Conservation (phyloP, 2,329 filamentous ascomycete species). For the Diaporthe ampelina region DNA sequence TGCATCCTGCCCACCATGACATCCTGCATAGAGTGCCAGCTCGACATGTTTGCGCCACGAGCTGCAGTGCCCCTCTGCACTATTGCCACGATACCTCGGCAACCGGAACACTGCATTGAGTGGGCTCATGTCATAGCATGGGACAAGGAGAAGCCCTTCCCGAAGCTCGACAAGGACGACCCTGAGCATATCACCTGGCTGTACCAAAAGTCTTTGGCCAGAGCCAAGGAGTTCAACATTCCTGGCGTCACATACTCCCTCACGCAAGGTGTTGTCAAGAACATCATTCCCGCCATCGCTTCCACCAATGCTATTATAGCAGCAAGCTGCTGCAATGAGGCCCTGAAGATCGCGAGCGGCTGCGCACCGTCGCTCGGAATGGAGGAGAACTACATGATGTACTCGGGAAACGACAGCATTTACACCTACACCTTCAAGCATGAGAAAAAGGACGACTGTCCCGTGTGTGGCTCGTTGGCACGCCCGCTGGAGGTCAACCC, state of each 20-base stretch:
- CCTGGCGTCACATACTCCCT: constrained; percentile 93
- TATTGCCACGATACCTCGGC: constrained; percentile 93
- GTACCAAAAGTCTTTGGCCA: constrained; percentile 84
- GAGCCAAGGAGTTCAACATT: constrained; percentile 91
- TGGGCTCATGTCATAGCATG: constrained; percentile 99
- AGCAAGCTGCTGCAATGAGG: constrained; percentile 95
- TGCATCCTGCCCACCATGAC: constrained; percentile 94
- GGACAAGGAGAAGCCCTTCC: constrained; percentile 88
- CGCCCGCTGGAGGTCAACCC: constrained; percentile 81
- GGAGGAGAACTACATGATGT: constrained; percentile 98
- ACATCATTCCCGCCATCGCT: constrained; percentile 98
- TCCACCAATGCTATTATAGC: constrained; percentile 98
- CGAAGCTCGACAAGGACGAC: constrained; percentile 92
- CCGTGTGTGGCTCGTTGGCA: constrained; percentile 89
- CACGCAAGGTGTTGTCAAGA: constrained; percentile 98
- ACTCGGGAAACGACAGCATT: constrained; percentile 93
- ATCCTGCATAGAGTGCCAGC: constrained; percentile 97
- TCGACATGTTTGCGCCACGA: constrained; percentile 98
- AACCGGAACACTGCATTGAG: constrained; percentile 98
- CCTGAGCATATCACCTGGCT: constrained; percentile 98
- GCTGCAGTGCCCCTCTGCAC: constrained; percentile 98
- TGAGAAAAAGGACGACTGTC: constrained; percentile 93
- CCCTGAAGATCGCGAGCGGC: constrained; percentile 90
- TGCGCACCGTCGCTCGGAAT: constrained; percentile 84
- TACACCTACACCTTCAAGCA: constrained; percentile 99